These are phyloP conservation scores for Chrysoporthe cubensis DNA, from an alignment of 2,329 filamentous ascomycete species.

Conservation along the genomic window DNA sequence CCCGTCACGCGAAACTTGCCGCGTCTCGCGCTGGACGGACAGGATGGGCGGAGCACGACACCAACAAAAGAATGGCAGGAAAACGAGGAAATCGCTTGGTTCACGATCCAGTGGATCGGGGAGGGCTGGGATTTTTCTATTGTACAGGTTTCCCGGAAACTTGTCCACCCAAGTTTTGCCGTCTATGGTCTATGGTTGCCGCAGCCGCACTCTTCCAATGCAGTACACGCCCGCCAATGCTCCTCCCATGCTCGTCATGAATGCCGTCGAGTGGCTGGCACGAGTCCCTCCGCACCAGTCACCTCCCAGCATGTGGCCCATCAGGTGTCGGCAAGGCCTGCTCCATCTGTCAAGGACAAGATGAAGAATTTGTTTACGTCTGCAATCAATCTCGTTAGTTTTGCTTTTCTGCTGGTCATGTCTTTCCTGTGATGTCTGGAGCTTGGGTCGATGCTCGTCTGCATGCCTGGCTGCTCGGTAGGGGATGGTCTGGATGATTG, in stretches of 20 bases:
- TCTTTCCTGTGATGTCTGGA: background rate
- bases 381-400: constrained; percentile 16
- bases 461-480: constrained; percentile 1
- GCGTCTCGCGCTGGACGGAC: background rate
- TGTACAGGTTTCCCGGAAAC: constrained; percentile 30
- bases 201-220: constrained; percentile 27
- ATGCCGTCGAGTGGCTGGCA: constrained; percentile 28
- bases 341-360: constrained; percentile 27
- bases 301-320: constrained; percentile 24
- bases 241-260: constrained; percentile 28
- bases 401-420: background rate
- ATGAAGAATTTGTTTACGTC: constrained; percentile 28
- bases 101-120: constrained; percentile 29
- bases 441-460: background rate
- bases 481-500: constrained; percentile 16
- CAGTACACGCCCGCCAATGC: constrained; percentile 28
- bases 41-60: background rate
- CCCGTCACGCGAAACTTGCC: background rate
- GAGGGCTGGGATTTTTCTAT: constrained; percentile 30
- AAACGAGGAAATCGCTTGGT: constrained; percentile 18
- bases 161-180: constrained; percentile 26
- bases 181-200: constrained; percentile 31
- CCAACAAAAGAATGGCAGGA: background rate
- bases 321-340: constrained; percentile 27
- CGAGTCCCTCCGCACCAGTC: constrained; percentile 18